Evolutionary conservation across 257 asterid genomes (phyloP), one percentile per base, ranked within the genome.

Genomic region (Gentiana macrophylla): DNA sequence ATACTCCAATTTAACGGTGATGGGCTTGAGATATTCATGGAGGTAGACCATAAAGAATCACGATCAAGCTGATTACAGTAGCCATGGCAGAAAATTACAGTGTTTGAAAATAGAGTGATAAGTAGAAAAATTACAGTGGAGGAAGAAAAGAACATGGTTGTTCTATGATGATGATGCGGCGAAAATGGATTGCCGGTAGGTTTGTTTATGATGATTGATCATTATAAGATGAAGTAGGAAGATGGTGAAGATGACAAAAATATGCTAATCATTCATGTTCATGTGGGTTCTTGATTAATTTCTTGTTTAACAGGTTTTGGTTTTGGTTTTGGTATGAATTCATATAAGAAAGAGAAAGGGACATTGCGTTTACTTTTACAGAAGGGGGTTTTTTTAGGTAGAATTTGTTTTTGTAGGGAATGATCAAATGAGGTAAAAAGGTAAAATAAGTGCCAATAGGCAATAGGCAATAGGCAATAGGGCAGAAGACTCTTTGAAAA

Each of bases 351-450:
- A 38, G 8, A 38, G 44, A 41, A 41, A 41, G 46, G 46, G 46
- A 41, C 46, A 6, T 7, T 5, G 92, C 92, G 95, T 89, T 89
- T 89, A 89, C 97, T 89, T 86, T 83, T 62, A 74, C 80, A 41
- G 89, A 76, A 90, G 83, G 24, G 24, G 83, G 90, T 79, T 86
- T 80, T 82, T 74, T 72, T 68, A 71, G 68, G 53, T 64, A 53
- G 52, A 37, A 56, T 57, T 37, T 63, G 49, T 62, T 24, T 24
- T 24, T 24, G 24, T 24, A 24, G 24, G 24, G 24, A 24, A 24
- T 24, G 24, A 24, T 24, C 24, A 24, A 24, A 24, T 24, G 24
- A 24, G 24, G 24, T 24, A 24, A 24, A 24, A 24, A 24, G 24
- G 24, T 24, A 24, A 24, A 24, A 24, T 24, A 24, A 24, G 24